Percentiles rank a stretch among this genome's conserved stretches.
phyloP scores from a whole-genome alignment of 768 basidiomycete genomes.

The Mycena rebaudengoi region DNA sequence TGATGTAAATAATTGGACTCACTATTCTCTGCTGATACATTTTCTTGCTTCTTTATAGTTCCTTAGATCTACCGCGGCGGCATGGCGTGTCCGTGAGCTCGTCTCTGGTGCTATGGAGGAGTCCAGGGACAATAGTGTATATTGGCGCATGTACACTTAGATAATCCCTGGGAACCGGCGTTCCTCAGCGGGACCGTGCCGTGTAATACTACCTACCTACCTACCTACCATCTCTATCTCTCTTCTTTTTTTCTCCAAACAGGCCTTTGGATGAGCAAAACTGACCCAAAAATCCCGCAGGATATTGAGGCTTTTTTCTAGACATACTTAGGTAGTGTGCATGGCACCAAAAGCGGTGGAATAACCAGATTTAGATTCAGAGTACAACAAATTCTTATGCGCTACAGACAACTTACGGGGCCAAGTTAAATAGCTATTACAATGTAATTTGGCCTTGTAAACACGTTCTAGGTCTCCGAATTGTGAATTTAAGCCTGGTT shows the following conservation, averaged over 20 bases:
- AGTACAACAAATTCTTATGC: not conserved
- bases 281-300: not conserved
- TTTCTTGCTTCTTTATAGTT: no score
- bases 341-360: not conserved
- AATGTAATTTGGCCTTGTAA: not conserved
- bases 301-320: not conserved
- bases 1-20: no score
- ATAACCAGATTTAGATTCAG: not conserved
- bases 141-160: no score
- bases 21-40: no score
- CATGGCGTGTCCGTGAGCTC: no score
- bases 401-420: not conserved
- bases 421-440: not conserved
- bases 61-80: no score
- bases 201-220: no score
- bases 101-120: no score
- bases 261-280: not conserved
- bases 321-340: not conserved
- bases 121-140: no score
- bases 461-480: not conserved
- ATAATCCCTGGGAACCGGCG: no score
- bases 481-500: not conserved
- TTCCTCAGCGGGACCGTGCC: no score
- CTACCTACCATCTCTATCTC: not conserved
- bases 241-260: not conserved